Conservation (phyloP, 1,284 basidiomycete species). For the Papiliotrema nemorosa region DNA sequence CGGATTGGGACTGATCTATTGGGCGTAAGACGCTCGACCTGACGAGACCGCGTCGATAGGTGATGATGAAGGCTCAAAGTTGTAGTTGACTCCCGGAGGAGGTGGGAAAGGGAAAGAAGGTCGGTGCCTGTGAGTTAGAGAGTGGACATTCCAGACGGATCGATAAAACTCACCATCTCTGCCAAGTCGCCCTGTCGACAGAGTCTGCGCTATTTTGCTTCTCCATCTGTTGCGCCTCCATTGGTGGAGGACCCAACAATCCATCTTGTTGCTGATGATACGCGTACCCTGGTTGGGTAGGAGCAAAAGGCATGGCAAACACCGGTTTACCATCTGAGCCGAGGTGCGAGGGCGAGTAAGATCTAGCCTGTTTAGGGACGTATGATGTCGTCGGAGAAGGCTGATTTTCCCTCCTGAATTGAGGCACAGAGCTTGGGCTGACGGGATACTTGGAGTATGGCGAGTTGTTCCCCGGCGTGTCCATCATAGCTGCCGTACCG, state of each 20-base stretch:
- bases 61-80: conserved; percentile 18
- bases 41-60: conserved; percentile 8
- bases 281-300: conserved; percentile 8
- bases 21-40: not conserved
- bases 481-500: conserved; percentile 22
- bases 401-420: conserved; percentile 25
- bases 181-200: conserved; percentile 21
- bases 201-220: conserved; percentile 15
- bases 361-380: conserved; percentile 1
- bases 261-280: conserved; percentile 9
- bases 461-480: conserved; percentile 13
- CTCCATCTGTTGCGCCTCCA: conserved; percentile 29
- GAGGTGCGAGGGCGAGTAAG: conserved; percentile 6
- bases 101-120: conserved; percentile 42
- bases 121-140: conserved; percentile 27
- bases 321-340: conserved; percentile 33
- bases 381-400: conserved; percentile 18
- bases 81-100: conserved; percentile 25
- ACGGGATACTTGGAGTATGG: conserved; percentile 26
- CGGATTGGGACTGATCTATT: too few species aligned
- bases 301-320: conserved; percentile 33
- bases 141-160: not conserved
- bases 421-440: conserved; percentile 19
- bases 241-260: conserved; percentile 18
- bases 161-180: conserved; percentile 35